Conservation (phyloP, 768 basidiomycete species). For the Udeniomyces megalosporus region DNA sequence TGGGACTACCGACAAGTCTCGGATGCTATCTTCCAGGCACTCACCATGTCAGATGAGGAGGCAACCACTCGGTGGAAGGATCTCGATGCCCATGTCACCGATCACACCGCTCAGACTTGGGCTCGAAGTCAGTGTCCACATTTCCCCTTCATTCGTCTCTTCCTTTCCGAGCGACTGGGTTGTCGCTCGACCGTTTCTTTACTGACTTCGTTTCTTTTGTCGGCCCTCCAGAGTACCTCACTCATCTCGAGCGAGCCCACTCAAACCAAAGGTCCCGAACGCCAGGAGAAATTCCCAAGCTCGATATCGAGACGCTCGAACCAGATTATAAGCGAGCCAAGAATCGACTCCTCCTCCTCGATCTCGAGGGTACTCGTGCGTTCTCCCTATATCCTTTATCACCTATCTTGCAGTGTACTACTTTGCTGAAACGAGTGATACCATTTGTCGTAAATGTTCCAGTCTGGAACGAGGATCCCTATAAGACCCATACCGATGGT, state of each 20-base stretch:
- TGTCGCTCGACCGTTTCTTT: not conserved
- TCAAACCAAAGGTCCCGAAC: constrained; percentile 8
- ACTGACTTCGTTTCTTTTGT: not conserved
- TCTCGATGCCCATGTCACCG: constrained; percentile 66
- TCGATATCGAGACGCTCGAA: constrained; percentile 41
- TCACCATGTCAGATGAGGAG: constrained; percentile 63
- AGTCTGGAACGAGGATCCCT: constrained; percentile 13
- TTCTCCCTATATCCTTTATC: not conserved
- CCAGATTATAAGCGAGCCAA: constrained; percentile 51
- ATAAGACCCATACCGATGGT: constrained; percentile 9
- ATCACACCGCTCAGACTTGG: constrained; percentile 73
- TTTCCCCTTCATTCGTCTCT: constrained; percentile 15
- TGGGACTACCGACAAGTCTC: constrained; percentile 15
- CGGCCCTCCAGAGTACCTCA: constrained; percentile 6
- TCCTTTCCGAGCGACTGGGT: not conserved
- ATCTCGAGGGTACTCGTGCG: constrained; percentile 50
- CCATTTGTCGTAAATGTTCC: no score
- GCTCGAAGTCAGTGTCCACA: constrained; percentile 33
- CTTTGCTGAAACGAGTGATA: no score
- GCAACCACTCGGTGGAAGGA: constrained; percentile 63
- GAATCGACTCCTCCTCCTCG: constrained; percentile 52
- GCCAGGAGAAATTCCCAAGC: constrained; percentile 28
- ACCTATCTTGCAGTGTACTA: not conserved
- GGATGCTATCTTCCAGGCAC: constrained; percentile 33
- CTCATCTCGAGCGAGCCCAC: constrained; percentile 16